phyloP scores from a whole-genome alignment of 148 eudicot genomes.

The Rhododendron vialii region DNA sequence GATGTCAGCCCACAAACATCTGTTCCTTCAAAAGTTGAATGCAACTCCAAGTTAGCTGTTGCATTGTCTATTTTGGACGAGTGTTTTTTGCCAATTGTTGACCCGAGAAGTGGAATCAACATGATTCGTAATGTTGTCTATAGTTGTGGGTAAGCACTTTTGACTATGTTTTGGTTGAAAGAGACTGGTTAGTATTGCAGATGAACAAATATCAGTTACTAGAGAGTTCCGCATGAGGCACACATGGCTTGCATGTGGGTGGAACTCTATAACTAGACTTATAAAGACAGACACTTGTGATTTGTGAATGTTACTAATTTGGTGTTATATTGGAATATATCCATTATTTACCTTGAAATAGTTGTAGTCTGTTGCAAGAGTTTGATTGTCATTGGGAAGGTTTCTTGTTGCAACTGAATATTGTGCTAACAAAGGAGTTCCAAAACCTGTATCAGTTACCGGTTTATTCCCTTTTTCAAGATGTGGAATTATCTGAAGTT shows the following conservation, averaged over 20 bases:
- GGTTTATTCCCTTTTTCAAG: background rate
- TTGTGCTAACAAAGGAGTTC: background rate
- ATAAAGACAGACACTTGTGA: background rate
- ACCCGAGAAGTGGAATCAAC: slow-evolving; percentile 71
- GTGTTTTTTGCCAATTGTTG: slow-evolving; percentile 88
- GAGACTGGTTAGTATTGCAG: background rate
- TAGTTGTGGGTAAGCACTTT: slow-evolving; percentile 72
- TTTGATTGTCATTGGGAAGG: background rate
- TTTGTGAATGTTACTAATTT: background rate
- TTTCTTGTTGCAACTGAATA: background rate
- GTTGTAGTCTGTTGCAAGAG: background rate
- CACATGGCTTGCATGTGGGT: background rate
- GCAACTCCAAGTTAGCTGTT: slow-evolving; percentile 82
- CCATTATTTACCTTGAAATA: background rate
- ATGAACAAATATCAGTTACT: background rate
- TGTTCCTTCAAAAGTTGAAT: slow-evolving; percentile 44
- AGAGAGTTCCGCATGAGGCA: background rate
- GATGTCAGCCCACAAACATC: slow-evolving; percentile 38
- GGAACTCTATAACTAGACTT: background rate
- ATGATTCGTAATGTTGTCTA: slow-evolving; percentile 69
- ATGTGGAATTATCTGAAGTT: background rate
- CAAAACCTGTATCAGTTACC: background rate
- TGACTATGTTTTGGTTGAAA: background rate
- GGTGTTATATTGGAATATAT: background rate
- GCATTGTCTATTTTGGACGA: slow-evolving; percentile 82